Percentiles rank a stretch among this genome's conserved stretches.
Evolutionary conservation across 352 stramenopile genomes (phyloP).

Genomic region (Pythium rishiriense): DNA sequence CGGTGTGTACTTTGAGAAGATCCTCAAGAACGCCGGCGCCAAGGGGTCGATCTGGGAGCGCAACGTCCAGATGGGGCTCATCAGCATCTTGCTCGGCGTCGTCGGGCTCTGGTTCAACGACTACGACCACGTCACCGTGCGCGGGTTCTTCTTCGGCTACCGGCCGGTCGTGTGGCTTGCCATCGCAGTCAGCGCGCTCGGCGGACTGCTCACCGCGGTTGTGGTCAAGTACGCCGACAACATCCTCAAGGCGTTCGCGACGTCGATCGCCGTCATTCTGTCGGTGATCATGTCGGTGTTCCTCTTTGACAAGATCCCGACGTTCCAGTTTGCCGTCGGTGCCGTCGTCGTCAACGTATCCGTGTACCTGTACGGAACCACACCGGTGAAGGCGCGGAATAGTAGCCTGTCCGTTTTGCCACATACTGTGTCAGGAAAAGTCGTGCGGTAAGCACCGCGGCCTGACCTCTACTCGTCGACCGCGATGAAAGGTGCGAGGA

Average conservation of each 20-base stretch:
- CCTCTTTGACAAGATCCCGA: slow-evolving; percentile 82
- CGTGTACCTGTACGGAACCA: slow-evolving; percentile 77
- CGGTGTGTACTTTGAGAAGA: slow-evolving; percentile 87
- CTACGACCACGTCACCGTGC: slow-evolving; percentile 43
- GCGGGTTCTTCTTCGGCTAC: slow-evolving; percentile 85
- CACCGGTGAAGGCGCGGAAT: slow-evolving; percentile 25
- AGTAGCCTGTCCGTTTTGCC: slow-evolving; percentile 11
- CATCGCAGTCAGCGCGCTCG: slow-evolving; percentile 67
- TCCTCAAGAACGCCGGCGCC: slow-evolving; percentile 66
- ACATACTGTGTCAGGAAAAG: slow-evolving; percentile 1
- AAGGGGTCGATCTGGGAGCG: slow-evolving; percentile 78
- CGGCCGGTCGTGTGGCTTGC: slow-evolving; percentile 74
- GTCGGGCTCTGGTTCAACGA: slow-evolving; percentile 68
- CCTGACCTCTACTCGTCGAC: background rate
- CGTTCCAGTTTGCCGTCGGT: slow-evolving; percentile 68
- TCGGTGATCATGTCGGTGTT: slow-evolving; percentile 85
- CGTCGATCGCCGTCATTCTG: slow-evolving; percentile 79
- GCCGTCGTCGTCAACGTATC: slow-evolving; percentile 79
- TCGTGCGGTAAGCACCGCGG: background rate
- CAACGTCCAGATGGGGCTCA: slow-evolving; percentile 83
- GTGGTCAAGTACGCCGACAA: slow-evolving; percentile 90
- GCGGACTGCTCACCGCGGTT: slow-evolving; percentile 75
- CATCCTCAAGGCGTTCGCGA: slow-evolving; percentile 86
- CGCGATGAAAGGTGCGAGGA: background rate
- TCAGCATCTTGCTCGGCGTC: slow-evolving; percentile 62